Conservation (phyloP, 495 filamentous ascomycete species). For the Penicillium fimorum region DNA sequence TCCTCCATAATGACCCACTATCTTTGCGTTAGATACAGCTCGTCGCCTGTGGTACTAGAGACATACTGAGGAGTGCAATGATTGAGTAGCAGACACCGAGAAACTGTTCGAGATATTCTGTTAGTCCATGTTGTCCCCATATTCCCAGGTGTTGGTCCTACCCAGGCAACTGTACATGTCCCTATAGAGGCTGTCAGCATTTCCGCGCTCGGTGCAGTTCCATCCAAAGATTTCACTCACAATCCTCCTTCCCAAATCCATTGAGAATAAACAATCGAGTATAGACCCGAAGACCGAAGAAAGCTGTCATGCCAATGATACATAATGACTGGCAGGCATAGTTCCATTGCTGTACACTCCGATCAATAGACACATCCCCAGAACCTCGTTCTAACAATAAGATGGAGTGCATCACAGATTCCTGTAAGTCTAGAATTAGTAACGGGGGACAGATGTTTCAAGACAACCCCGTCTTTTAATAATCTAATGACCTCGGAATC, state of each 20-base stretch:
- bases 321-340: conserved; percentile 29
- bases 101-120: conserved; percentile 12
- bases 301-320: conserved; percentile 26
- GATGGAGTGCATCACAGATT: background rate
- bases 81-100: conserved; percentile 29
- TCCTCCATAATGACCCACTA: conserved; percentile 31
- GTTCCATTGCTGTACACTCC: conserved; percentile 27
- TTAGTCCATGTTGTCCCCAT: background rate
- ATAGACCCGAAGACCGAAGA: conserved; percentile 26
- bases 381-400: conserved; percentile 9
- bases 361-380: conserved; percentile 13
- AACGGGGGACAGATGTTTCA: background rate
- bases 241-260: conserved; percentile 30
- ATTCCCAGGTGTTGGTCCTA: background rate
- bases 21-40: conserved; percentile 1
- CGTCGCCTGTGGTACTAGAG: background rate
- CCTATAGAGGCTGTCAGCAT: conserved; percentile 2
- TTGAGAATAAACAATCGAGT: conserved; percentile 25
- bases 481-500: background rate
- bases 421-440: background rate
- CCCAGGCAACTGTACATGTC: conserved; percentile 6
- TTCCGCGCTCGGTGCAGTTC: background rate
- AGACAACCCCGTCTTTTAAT: background rate
- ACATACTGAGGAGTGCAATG: conserved; percentile 28
- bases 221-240: conserved; percentile 14